Percentiles rank a stretch among this genome's conserved stretches.
phyloP scores from a whole-genome alignment of 169 alveolate genomes.

The Cryptosporidium baileyi region DNA sequence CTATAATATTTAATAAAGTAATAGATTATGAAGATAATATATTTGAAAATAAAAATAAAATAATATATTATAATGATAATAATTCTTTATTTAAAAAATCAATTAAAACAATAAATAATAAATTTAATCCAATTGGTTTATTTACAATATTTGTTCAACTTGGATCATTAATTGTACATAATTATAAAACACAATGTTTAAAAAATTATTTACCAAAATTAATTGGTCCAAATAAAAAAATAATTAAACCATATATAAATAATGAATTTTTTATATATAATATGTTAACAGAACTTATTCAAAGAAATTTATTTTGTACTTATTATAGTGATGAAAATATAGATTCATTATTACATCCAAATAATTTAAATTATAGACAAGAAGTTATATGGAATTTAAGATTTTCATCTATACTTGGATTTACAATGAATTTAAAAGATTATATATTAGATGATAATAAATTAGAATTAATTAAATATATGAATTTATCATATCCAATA shows the following conservation, averaged over 20 bases:
- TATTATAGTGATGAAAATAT: conserved; percentile 25
- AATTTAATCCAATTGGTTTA: conserved; percentile 26
- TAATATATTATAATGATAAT: not conserved
- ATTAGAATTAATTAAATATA: not conserved
- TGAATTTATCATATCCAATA: conserved; percentile 22
- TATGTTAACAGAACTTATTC: conserved; percentile 14
- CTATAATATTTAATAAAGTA: conserved; percentile 11
- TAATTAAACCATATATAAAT: conserved; percentile 13
- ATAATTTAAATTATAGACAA: conserved; percentile 34
- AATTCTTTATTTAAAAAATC: not conserved
- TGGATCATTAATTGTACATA: conserved; percentile 14
- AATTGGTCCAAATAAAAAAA: conserved; percentile 36
- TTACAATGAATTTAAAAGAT: conserved; percentile 29
- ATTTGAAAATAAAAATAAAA: not conserved
- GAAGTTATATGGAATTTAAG: conserved; percentile 61
- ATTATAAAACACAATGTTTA: conserved; percentile 5
- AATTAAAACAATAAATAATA: not conserved
- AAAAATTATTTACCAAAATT: conserved; percentile 21
- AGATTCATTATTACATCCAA: conserved; percentile 61
- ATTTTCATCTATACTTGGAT: conserved; percentile 63
- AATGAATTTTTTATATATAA: conserved; percentile 41
- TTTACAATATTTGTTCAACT: conserved; percentile 25
- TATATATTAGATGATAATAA: conserved; percentile 32
- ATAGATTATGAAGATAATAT: not conserved
- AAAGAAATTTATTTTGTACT: conserved; percentile 63